A percentile compares a stretch with the other conserved stretches of the same genome.
These are phyloP conservation scores for Eleusine indica DNA, from an alignment of 176 grass and related monocot genomes.

Conservation along the genomic window DNA sequence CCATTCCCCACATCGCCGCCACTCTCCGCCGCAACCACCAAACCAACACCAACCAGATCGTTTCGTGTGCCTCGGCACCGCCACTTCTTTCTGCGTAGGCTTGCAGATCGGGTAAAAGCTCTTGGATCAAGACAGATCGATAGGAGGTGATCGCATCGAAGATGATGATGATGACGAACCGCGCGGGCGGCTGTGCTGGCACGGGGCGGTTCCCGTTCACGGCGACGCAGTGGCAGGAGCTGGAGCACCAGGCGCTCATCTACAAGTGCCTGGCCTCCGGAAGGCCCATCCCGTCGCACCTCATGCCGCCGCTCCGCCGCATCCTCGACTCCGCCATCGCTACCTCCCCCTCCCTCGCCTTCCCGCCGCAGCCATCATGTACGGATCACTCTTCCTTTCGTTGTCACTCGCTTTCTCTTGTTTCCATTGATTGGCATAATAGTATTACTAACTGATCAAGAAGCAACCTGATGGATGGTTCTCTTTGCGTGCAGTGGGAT, in stretches of 20 bases:
- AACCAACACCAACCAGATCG: no score
- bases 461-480: background rate
- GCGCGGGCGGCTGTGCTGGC: constrained; percentile 38
- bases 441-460: background rate
- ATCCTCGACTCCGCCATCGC: constrained; percentile 77
- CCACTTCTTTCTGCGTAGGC: no score
- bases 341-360: constrained; percentile 73
- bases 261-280: constrained; percentile 95
- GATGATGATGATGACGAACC: constrained; percentile 73
- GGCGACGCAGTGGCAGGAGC: constrained; percentile 94
- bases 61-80: no score
- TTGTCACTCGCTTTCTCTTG: no score
- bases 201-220: constrained; percentile 71
- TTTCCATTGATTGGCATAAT: background rate
- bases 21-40: background rate
- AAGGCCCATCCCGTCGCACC: constrained; percentile 80
- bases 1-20: background rate
- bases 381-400: background rate
- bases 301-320: constrained; percentile 76
- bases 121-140: no score
- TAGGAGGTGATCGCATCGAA: background rate
- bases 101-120: background rate
- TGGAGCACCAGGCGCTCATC: constrained; percentile 94
- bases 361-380: constrained; percentile 73
- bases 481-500: constrained; percentile 54